A percentile compares a stretch with the other conserved stretches of the same genome.
Conservation (phyloP, 2,329 filamentous ascomycete genomes). For the Ceratocystis variospora region DNA sequence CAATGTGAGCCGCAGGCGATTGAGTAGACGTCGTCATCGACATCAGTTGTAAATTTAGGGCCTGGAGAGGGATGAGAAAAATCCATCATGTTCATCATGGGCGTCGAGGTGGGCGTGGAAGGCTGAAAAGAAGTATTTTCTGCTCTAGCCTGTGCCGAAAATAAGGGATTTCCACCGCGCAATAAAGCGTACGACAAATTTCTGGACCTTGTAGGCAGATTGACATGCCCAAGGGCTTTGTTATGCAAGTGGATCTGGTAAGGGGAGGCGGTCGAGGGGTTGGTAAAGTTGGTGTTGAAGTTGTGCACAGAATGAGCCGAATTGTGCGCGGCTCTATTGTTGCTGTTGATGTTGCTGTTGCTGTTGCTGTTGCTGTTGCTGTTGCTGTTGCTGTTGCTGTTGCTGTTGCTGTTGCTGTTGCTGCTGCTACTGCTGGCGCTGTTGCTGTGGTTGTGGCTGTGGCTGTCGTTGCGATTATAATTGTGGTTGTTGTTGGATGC, state of each 20-base stretch:
- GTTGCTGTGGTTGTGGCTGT: background rate
- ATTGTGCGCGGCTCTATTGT: background rate
- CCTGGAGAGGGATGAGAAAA: background rate
- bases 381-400: background rate
- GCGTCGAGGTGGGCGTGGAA: background rate
- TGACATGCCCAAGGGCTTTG: conserved; percentile 4
- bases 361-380: background rate
- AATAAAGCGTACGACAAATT: background rate
- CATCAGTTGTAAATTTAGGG: conserved; percentile 4
- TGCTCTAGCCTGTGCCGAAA: background rate
- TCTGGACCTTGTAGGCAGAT: background rate
- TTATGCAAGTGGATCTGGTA: conserved; percentile 4
- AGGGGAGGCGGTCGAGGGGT: conserved; percentile 1
- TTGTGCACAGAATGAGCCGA: background rate
- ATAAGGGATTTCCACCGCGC: conserved; percentile 5
- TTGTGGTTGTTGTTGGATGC: background rate
- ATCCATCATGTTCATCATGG: conserved; percentile 5
- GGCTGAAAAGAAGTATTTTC: background rate
- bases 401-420: background rate
- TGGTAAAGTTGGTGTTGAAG: background rate
- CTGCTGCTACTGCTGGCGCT: background rate
- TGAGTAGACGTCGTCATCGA: conserved; percentile 25
- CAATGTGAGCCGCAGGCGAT: conserved; percentile 28
- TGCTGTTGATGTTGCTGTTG: background rate
- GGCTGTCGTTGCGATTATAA: background rate